Evolutionary conservation across 1,284 basidiomycete genomes (phyloP), one percentile per base, ranked within the genome.

Genomic region (Wallemia mellicola): DNA sequence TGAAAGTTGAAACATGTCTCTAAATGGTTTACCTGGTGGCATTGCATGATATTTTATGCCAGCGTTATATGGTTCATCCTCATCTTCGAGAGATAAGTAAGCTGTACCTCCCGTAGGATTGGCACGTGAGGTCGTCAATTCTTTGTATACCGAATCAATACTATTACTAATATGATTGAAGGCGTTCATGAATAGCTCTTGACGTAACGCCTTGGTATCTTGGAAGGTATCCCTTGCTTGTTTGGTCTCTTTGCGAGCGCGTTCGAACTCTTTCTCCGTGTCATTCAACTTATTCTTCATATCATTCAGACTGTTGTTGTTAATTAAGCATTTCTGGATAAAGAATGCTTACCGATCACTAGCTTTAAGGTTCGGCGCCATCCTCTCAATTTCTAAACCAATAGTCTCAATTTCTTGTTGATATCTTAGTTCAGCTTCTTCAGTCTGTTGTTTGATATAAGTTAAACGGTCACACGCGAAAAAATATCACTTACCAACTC

Each of bases 31-130:
- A 81, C 96, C 92, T 0, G 91, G 91, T 0, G 92, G 92, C 86
- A 98, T 98, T 0, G 91, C 89, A 68, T 95, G 91, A 68, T 96
- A 98, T 70, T 92, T 94, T 72, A 98, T 86, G 61, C 92, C 94
- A 27, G 82, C 84, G 25, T 79, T 77, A 66, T 98, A 98, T 0
- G 94, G 94, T 75, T 98, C 94, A 72, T 98, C 92, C 62, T 78
- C 86, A 67, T 98, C 92, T 67, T 99, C 94, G 64, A 98, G 74
- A 69, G 81, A 86, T 28, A 98, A 77, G 71, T 96, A 98, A 0
- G 92, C 94, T 28, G 92, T 86, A 65, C 92, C 94, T 54, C 92
- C 94, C 76, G 86, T 85, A 0, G 87, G 88, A 1, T 86, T 79
- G 1, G 84, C 82, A 66, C 85, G 87, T 28, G 86, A 88, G 70